Evolutionary conservation across 2,329 filamentous ascomycete genomes (phyloP).

Genomic region (Diaporthe ilicicola): DNA sequence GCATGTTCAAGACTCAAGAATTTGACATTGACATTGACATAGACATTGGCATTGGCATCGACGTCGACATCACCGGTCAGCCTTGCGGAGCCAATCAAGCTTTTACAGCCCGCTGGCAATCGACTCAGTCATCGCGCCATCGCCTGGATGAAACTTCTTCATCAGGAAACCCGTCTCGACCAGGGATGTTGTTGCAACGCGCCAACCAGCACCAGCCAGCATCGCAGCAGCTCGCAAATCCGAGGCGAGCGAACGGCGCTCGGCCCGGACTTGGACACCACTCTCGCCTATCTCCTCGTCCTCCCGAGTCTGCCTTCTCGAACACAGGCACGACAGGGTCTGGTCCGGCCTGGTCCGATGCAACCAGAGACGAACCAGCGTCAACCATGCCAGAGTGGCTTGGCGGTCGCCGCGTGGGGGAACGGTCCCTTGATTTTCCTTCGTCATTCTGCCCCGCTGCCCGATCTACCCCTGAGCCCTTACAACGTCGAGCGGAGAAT

Average conservation of each 20-base stretch:
- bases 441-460: constrained; percentile 24
- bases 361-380: neutral
- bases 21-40: neutral
- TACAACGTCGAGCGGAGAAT: constrained; percentile 29
- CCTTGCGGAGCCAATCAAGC: constrained; percentile 17
- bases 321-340: constrained; percentile 16
- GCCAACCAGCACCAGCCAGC: neutral
- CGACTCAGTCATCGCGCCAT: constrained; percentile 15
- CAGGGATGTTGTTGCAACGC: neutral
- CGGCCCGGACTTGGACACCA: constrained; percentile 15
- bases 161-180: constrained; percentile 5
- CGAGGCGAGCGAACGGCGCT: constrained; percentile 23
- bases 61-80: neutral
- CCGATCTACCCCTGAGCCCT: constrained; percentile 26
- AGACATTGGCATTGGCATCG: neutral
- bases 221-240: constrained; percentile 19
- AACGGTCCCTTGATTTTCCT: constrained; percentile 18
- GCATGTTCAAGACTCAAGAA: neutral
- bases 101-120: neutral
- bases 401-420: constrained; percentile 11
- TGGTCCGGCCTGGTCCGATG: constrained; percentile 11
- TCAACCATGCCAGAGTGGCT: constrained; percentile 12
- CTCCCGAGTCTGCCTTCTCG: constrained; percentile 7
- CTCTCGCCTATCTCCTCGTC: neutral
- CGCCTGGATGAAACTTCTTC: constrained; percentile 9